Base-by-base conservation (phyloP, 2,329 filamentous ascomycete genomes). In the Nemania diffusa region DNA sequence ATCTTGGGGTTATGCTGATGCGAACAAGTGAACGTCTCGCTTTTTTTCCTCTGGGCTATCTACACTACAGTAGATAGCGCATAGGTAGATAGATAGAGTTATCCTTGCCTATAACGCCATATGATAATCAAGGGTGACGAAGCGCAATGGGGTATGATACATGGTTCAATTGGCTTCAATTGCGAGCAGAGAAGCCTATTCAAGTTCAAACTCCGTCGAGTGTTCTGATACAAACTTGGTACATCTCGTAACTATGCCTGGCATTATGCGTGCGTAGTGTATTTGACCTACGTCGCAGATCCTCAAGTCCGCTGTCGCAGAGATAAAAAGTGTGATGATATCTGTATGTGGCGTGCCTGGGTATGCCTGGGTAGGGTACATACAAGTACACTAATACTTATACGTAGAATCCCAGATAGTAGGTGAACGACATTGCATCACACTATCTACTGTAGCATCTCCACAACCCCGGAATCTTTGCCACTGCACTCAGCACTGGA, bases 241-340 rank as follows among this genome's bases (percentile, higher is more conserved):
- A 29, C 42, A 50, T 7, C 13, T 50, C 8, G 44, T 50, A 26
- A 50, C 22, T 4, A 27, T 7, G 40, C 15, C 20, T 20, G 13
- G 46, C 46, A 50, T 15, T 9, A n/a, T n/a, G n/a, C n/a, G n/a
- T n/a, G n/a, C n/a, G n/a, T n/a, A 26, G 26, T 24, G 51, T 52
- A 32, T 13, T 17, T 24, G 48, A 40, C 37, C 29, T 56, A 40
- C 29, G 50, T 60, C 57, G 34, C 34, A 65, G 57, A 52, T 57
- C 62, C 11, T 59, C 17, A 48, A 46, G 37, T 34, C 34, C 22
- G 20, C n/a, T 5, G 50, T 26, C 37, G 51, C 27, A 26, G 48
- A 52, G 8, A 24, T n/a, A 9, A 27, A 22, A 46, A 15, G 40
- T 42, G 20, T 15, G 13, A 40, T 15, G 34, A 40, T 40, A 40